Percentiles rank a stretch among this genome's conserved stretches.
Conservation (phyloP, 2,329 filamentous ascomycete species). For the Alternaria triticimaculans region DNA sequence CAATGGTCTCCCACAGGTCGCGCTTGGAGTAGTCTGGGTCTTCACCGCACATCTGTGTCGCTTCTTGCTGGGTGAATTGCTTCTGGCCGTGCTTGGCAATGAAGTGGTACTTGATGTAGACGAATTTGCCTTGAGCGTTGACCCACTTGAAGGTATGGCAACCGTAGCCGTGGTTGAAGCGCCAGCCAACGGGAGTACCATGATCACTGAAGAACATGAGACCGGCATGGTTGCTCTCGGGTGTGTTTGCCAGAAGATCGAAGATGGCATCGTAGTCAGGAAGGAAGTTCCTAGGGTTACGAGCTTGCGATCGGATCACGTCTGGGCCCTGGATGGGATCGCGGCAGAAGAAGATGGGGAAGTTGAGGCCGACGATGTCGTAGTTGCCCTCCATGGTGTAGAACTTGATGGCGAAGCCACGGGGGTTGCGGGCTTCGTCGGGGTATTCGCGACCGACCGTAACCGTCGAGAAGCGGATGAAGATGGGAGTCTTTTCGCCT, state of each 20-base stretch:
- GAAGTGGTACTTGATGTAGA: slow-evolving; percentile 62
- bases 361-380: slow-evolving; percentile 58
- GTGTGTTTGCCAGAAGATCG: slow-evolving; percentile 58
- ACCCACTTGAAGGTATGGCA: slow-evolving; percentile 59
- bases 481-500: slow-evolving; percentile 54
- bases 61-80: slow-evolving; percentile 55
- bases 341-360: slow-evolving; percentile 59
- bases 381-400: slow-evolving; percentile 59
- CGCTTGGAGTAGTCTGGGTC: slow-evolving; percentile 60
- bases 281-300: slow-evolving; percentile 58
- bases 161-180: slow-evolving; percentile 51
- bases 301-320: slow-evolving; percentile 56
- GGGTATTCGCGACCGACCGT: slow-evolving; percentile 53
- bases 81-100: slow-evolving; percentile 57
- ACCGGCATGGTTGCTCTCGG: slow-evolving; percentile 57
- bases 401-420: slow-evolving; percentile 60
- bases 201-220: slow-evolving; percentile 61
- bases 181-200: slow-evolving; percentile 57
- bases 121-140: slow-evolving; percentile 56
- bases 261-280: slow-evolving; percentile 58
- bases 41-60: slow-evolving; percentile 54
- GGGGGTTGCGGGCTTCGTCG: slow-evolving; percentile 55
- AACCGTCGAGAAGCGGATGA: slow-evolving; percentile 56
- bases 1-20: slow-evolving; percentile 55
- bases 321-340: slow-evolving; percentile 57